phyloP scores from a whole-genome alignment of 192 early-diverging fungal genomes.

The Podila epigama region DNA sequence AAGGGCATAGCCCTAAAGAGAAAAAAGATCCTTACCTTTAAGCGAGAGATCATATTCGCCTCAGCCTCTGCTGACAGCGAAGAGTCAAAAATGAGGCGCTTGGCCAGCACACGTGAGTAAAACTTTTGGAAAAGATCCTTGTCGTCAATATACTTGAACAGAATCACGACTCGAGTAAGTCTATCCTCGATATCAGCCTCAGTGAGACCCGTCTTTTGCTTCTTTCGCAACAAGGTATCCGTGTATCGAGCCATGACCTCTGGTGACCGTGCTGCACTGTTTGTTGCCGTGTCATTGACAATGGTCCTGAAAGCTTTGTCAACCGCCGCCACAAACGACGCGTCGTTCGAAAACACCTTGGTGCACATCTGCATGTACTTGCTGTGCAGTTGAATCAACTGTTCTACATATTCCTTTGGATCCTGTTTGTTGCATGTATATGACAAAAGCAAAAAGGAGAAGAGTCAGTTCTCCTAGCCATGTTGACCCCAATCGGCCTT shows the following conservation, averaged over 20 bases:
- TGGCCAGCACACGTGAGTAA: slow-evolving; percentile 83
- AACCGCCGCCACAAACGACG: slow-evolving; percentile 75
- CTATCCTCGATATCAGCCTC: slow-evolving; percentile 77
- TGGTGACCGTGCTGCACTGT: slow-evolving; percentile 61
- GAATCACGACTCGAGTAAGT: slow-evolving; percentile 66
- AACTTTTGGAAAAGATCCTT: slow-evolving; percentile 95
- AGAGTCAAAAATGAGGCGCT: slow-evolving; percentile 76
- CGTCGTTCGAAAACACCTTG: slow-evolving; percentile 71
- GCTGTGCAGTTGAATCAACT: slow-evolving; percentile 66
- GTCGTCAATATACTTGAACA: slow-evolving; percentile 91
- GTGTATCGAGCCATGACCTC: slow-evolving; percentile 87
- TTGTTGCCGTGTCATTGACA: slow-evolving; percentile 65
- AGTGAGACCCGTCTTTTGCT: slow-evolving; percentile 53
- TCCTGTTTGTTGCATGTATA: slow-evolving; percentile 57
- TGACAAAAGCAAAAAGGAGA: too few relatives aligned
- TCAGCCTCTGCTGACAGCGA: slow-evolving; percentile 84
- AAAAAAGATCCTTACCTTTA: slow-evolving; percentile 62
- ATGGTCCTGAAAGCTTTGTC: slow-evolving; percentile 85
- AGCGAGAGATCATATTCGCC: slow-evolving; percentile 75
- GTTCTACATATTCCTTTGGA: slow-evolving; percentile 74
- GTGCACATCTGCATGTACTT: slow-evolving; percentile 67
- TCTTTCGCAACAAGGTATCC: slow-evolving; percentile 76
- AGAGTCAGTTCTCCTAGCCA: too few relatives aligned
- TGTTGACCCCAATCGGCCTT: too few relatives aligned
- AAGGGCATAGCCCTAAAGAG: too few relatives aligned